A percentile compares a stretch with the other conserved stretches of the same genome.
Conservation (phyloP, 2,329 filamentous ascomycete species). For the Arthrobotrys pseudoclavata region DNA sequence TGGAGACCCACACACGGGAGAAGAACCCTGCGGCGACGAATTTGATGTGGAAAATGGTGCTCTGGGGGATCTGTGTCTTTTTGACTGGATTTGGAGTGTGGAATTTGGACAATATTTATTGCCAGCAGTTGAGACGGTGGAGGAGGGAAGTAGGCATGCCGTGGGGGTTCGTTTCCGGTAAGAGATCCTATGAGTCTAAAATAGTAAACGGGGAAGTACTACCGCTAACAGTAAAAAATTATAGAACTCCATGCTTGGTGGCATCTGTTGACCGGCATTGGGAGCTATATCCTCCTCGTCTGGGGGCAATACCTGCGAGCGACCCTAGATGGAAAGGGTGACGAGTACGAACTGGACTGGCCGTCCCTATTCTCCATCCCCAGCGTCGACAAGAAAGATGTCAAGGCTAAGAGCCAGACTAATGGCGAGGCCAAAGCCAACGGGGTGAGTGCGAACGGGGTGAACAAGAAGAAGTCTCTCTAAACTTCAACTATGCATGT, state of each 20-base stretch:
- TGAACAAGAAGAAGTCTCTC: conserved; percentile 48
- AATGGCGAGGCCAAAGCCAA: conserved; percentile 31
- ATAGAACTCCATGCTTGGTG: conserved; percentile 65
- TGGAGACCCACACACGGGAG: conserved; percentile 73
- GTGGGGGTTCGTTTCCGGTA: conserved; percentile 78
- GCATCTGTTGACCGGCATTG: conserved; percentile 85
- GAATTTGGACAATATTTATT: conserved; percentile 84
- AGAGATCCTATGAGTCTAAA: conserved; percentile 13
- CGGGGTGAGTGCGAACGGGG: conserved; percentile 35
- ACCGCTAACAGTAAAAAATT: conserved; percentile 61
- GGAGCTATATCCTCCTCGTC: conserved; percentile 85
- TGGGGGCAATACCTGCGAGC: conserved; percentile 83
- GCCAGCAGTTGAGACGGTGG: conserved; percentile 75
- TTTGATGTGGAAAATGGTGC: conserved; percentile 83
- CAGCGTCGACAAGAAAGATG: conserved; percentile 65
- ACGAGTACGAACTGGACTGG: conserved; percentile 80
- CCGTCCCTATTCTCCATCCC: conserved; percentile 73
- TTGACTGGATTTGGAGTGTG: conserved; percentile 81
- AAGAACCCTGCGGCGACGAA: conserved; percentile 71
- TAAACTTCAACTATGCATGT: conserved; percentile 19
- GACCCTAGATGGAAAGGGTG: conserved; percentile 79
- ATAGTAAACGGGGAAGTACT: background rate
- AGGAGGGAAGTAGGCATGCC: conserved; percentile 79
- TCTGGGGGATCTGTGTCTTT: conserved; percentile 77
- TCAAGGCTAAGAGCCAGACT: conserved; percentile 14